phyloP scores from a whole-genome alignment of 805 yeast species.

The Pichia deserticola region DNA sequence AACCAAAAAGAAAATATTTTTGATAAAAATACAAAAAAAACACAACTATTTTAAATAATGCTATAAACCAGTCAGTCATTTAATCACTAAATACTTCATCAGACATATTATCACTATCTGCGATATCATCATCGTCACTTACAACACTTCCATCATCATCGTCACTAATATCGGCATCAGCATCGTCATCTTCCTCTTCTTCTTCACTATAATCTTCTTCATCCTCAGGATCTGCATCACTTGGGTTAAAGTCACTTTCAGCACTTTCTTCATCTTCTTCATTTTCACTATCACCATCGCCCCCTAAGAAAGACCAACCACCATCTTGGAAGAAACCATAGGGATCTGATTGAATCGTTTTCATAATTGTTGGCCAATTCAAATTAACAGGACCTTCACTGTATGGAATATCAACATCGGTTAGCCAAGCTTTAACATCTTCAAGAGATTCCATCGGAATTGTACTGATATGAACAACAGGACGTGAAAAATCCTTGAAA shows the following conservation, averaged over 20 bases:
- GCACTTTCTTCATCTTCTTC: slow-evolving; percentile 62
- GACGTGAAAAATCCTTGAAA: slow-evolving; percentile 79
- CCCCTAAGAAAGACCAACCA: slow-evolving; percentile 92
- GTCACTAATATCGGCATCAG: slow-evolving; percentile 12
- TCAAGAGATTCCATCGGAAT: slow-evolving; percentile 90
- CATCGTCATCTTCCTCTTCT: slow-evolving; percentile 21
- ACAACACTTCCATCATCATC: slow-evolving; percentile 18
- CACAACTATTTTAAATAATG: not conserved
- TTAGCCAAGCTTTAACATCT: slow-evolving; percentile 91
- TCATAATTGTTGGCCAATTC: slow-evolving; percentile 95
- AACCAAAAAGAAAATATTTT: too few species aligned
- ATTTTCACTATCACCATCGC: slow-evolving; percentile 73
- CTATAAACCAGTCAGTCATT: slow-evolving; percentile 1
- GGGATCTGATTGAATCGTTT: slow-evolving; percentile 86
- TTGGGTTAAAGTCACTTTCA: slow-evolving; percentile 57
- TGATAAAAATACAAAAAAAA: not conserved
- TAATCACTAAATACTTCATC: slow-evolving; percentile 27
- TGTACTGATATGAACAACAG: slow-evolving; percentile 89
- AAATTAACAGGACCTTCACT: slow-evolving; percentile 93
- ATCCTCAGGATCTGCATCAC: slow-evolving; percentile 54
- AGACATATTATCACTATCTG: slow-evolving; percentile 23
- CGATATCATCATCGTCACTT: slow-evolving; percentile 22
- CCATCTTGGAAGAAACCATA: slow-evolving; percentile 91
- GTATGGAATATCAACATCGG: slow-evolving; percentile 94
- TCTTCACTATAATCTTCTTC: slow-evolving; percentile 36